Evolutionary conservation across 306 rosid species (phyloP).

Genomic region (Coriaria nepalensis): DNA sequence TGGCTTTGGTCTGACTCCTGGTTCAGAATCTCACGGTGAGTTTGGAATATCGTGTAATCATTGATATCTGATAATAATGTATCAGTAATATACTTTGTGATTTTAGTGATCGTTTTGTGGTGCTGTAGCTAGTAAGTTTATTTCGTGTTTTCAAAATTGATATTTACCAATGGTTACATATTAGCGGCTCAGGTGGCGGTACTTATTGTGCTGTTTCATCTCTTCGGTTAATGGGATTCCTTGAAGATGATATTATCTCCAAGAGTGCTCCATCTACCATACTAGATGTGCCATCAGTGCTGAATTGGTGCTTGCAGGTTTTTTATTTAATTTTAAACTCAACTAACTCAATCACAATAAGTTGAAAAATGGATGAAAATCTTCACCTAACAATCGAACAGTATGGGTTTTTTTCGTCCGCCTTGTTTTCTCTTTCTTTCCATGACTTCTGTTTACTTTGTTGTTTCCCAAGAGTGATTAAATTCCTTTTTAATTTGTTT

Average conservation of each 20-base stretch:
- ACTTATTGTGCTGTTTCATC: conserved; percentile 83
- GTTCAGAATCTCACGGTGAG: conserved; percentile 97
- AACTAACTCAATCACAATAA: neutral
- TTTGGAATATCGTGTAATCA: conserved; percentile 12
- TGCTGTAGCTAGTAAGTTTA: no score
- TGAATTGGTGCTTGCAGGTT: conserved; percentile 90
- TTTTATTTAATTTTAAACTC: conserved; percentile 10
- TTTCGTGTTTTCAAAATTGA: conserved; percentile 7
- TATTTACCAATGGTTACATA: conserved; percentile 32
- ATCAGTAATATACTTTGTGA: no score
- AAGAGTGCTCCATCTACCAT: conserved; percentile 28
- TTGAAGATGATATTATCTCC: conserved; percentile 61
- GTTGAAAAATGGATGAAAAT: neutral
- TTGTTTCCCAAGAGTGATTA: neutral
- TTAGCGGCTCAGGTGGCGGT: conserved; percentile 87
- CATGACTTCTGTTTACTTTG: neutral
- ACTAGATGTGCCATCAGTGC: conserved; percentile 52
- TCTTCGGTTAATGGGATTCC: conserved; percentile 74
- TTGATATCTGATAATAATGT: conserved; percentile 3
- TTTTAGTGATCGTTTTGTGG: no score
- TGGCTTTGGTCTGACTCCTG: conserved; percentile 92
- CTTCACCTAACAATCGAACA: no score
- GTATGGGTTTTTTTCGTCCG: neutral
- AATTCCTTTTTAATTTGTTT: conserved; percentile 7
- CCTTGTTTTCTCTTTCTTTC: neutral